Conservation (phyloP, 441 rosid genomes). For the Eutrema salsugineum region DNA sequence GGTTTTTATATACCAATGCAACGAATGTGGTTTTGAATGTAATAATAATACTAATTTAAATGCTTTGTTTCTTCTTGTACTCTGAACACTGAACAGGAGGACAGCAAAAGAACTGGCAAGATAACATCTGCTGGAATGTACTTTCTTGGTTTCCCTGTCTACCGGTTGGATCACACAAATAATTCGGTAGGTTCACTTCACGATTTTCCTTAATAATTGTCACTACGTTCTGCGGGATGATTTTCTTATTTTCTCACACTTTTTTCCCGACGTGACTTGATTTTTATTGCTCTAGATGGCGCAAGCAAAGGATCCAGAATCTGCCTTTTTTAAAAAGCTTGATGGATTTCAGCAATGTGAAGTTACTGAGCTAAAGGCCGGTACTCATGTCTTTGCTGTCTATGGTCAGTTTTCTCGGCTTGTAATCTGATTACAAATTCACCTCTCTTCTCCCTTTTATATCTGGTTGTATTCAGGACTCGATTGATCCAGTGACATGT, state of each 20-base stretch:
- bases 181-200: slow-evolving; percentile 53
- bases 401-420: slow-evolving; percentile 58
- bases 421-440: not conserved
- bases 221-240: not conserved
- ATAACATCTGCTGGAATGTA: slow-evolving; percentile 92
- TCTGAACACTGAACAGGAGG: slow-evolving; percentile 50
- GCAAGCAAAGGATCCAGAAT: slow-evolving; percentile 84
- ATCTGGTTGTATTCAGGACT: not conserved
- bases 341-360: slow-evolving; percentile 97
- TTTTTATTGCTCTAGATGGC: slow-evolving; percentile 46
- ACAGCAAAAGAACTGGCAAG: slow-evolving; percentile 74
- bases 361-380: slow-evolving; percentile 80
- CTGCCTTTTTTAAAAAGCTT: slow-evolving; percentile 82
- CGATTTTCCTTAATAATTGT: not conserved
- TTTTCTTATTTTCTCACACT: slow-evolving; percentile 11
- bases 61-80: not conserved
- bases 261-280: slow-evolving; percentile 2
- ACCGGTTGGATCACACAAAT: slow-evolving; percentile 69
- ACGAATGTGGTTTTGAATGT: not conserved
- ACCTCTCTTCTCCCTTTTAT: not conserved
- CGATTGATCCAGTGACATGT: slow-evolving; percentile 19
- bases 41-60: not conserved
- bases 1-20: not conserved
- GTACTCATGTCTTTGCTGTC: slow-evolving; percentile 81
- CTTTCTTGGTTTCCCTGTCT: slow-evolving; percentile 92